A percentile compares a stretch with the other conserved stretches of the same genome.
phyloP scores from a whole-genome alignment of 345 rosid genomes.

The Lumnitzera littorea region DNA sequence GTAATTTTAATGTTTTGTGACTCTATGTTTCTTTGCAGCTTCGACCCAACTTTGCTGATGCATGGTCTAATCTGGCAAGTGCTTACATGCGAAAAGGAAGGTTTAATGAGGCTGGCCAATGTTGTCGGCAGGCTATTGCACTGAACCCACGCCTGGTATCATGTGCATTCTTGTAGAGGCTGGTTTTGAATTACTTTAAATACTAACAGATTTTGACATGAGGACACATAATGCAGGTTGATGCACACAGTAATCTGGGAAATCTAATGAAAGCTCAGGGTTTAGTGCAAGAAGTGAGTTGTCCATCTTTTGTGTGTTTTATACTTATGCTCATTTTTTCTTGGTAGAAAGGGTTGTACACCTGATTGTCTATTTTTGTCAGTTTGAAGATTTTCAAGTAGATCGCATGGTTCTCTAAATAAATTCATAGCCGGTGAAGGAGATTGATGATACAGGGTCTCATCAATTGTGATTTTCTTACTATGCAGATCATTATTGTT shows the following conservation, averaged over 20 bases:
- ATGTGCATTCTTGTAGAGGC: background rate
- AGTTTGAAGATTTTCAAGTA: too few relatives aligned
- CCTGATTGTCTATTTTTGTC: too few relatives aligned
- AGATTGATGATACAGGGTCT: too few relatives aligned
- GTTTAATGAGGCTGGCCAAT: slow-evolving; percentile 87
- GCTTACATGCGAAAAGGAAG: slow-evolving; percentile 97
- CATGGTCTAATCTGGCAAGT: slow-evolving; percentile 97
- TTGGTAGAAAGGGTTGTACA: background rate
- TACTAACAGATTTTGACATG: background rate
- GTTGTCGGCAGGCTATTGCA: slow-evolving; percentile 91
- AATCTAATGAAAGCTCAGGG: slow-evolving; percentile 96
- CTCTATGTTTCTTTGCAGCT: slow-evolving; percentile 43
- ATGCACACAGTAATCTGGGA: slow-evolving; percentile 93
- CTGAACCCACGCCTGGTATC: slow-evolving; percentile 86
- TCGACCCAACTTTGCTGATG: slow-evolving; percentile 94
- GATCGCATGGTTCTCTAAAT: too few relatives aligned
- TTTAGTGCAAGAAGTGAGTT: slow-evolving; percentile 83
- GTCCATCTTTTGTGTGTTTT: background rate
- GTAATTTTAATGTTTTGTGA: background rate
- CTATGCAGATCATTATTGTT: too few relatives aligned
- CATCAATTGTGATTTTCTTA: too few relatives aligned
- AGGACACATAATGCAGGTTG: slow-evolving; percentile 44
- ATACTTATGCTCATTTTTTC: slow-evolving; percentile 17
- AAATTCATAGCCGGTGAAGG: too few relatives aligned
- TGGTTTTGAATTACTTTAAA: background rate